A percentile compares a stretch with the other conserved stretches of the same genome.
phyloP scores from a whole-genome alignment of 495 filamentous ascomycete species.

The Sphaerosporella brunnea region DNA sequence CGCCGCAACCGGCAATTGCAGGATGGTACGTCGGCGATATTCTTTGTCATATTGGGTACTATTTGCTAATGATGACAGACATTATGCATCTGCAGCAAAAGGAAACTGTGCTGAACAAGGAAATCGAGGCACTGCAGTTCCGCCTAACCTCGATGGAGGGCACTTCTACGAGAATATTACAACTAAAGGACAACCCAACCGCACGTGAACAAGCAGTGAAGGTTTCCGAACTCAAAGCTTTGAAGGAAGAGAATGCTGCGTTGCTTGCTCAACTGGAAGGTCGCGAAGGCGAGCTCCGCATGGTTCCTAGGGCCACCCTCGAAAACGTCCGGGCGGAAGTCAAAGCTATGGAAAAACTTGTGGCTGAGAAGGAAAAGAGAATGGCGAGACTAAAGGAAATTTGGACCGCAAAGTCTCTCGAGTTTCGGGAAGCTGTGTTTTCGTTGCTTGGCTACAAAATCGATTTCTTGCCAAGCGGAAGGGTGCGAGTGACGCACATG shows the following conservation, averaged over 20 bases:
- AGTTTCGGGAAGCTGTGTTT: conserved; percentile 86
- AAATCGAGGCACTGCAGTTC: conserved; percentile 23
- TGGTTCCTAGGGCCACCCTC: conserved; percentile 57
- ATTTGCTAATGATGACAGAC: too few species aligned
- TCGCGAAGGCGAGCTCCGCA: conserved; percentile 28
- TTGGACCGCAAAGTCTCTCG: conserved; percentile 68
- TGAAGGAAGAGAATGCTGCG: conserved; percentile 69
- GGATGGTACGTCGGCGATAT: too few species aligned
- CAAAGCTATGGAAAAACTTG: conserved; percentile 45
- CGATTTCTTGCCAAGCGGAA: conserved; percentile 82
- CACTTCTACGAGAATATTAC: conserved; percentile 67
- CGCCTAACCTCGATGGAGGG: conserved; percentile 43
- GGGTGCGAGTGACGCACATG: conserved; percentile 50
- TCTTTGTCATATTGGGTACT: too few species aligned
- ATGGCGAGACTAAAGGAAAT: conserved; percentile 74
- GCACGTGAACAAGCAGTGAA: conserved; percentile 67
- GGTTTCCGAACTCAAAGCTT: conserved; percentile 49
- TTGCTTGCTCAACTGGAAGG: conserved; percentile 60
- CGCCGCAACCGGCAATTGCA: conserved; percentile 77
- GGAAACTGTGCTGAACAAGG: conserved; percentile 14
- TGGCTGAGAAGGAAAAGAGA: conserved; percentile 72
- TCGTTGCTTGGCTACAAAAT: conserved; percentile 80
- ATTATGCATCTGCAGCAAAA: neutral
- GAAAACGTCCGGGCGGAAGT: conserved; percentile 56
- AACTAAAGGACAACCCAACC: conserved; percentile 78